Conservation (phyloP, 2,329 filamentous ascomycete genomes). For the Cladosporium phlei region DNA sequence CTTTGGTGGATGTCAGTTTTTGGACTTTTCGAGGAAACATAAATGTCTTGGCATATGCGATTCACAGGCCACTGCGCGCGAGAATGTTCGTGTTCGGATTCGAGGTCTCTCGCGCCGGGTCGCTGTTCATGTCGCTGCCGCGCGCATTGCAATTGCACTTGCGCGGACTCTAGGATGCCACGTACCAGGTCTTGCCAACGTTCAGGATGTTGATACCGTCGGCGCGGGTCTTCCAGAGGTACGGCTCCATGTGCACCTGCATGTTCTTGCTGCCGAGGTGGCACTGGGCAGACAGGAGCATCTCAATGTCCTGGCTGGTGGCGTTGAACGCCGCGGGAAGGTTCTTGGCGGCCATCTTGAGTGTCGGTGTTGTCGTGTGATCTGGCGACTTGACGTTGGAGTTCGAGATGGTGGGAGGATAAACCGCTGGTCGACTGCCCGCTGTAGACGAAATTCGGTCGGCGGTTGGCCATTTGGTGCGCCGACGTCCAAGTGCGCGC, state of each 20-base stretch:
- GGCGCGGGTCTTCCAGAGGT: conserved; percentile 98
- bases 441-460: conserved; percentile 10
- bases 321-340: conserved; percentile 94
- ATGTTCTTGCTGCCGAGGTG: conserved; percentile 99
- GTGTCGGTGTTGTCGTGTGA: conserved; percentile 41
- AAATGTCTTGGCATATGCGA: conserved; percentile 7
- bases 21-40: neutral
- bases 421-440: neutral
- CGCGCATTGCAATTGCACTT: neutral
- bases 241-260: conserved; percentile 98
- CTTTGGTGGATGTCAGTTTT: conserved; percentile 43
- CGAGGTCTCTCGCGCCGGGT: too few species aligned
- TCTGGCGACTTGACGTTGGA: conserved; percentile 12
- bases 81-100: too few species aligned
- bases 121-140: neutral
- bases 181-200: conserved; percentile 99
- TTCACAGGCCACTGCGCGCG: neutral
- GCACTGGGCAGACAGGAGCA: conserved; percentile 93
- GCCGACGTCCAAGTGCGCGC: conserved; percentile 8
- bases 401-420: conserved; percentile 11
- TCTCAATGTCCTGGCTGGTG: conserved; percentile 97
- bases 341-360: conserved; percentile 88
- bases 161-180: conserved; percentile 18
- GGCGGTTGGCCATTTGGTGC: conserved; percentile 10
- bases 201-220: conserved; percentile 99